Percentiles rank a stretch among this genome's conserved stretches.
These are phyloP conservation scores for Acer campestre DNA, from an alignment of 345 rosid species.

Conservation along the genomic window DNA sequence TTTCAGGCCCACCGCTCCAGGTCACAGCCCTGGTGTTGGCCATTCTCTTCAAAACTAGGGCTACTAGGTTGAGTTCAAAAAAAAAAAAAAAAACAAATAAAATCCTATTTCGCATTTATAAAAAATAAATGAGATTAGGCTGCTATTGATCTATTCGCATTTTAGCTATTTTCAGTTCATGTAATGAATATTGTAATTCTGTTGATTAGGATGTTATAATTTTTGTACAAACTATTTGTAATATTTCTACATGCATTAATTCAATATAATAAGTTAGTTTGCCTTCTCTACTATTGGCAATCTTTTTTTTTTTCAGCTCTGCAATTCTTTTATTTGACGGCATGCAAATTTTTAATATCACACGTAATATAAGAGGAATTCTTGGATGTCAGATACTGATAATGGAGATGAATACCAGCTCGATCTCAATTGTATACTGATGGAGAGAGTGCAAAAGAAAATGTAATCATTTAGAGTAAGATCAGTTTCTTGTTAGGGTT, in stretches of 20 bases:
- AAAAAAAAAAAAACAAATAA: not conserved
- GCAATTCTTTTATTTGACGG: not conserved
- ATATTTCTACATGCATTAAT: not conserved
- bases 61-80: not conserved
- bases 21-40: conserved; percentile 70
- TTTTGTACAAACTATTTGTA: not conserved
- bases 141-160: not conserved
- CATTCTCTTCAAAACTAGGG: conserved; percentile 45
- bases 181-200: conserved; percentile 4
- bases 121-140: too few relatives aligned
- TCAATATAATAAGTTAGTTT: not conserved
- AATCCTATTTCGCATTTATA: not conserved
- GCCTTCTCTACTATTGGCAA: not conserved
- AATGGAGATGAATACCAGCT: too few relatives aligned
- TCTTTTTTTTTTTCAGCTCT: not conserved
- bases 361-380: too few relatives aligned
- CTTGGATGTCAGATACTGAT: too few relatives aligned
- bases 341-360: not conserved
- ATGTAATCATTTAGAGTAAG: not conserved
- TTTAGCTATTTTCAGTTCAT: not conserved
- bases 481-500: not conserved
- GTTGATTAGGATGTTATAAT: not conserved
- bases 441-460: not conserved
- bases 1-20: conserved; percentile 69
- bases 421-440: not conserved